A percentile compares a stretch with the other conserved stretches of the same genome.
These are phyloP conservation scores for Ogataea naganishii DNA, from an alignment of 805 yeast genomes.

Conservation along the genomic window DNA sequence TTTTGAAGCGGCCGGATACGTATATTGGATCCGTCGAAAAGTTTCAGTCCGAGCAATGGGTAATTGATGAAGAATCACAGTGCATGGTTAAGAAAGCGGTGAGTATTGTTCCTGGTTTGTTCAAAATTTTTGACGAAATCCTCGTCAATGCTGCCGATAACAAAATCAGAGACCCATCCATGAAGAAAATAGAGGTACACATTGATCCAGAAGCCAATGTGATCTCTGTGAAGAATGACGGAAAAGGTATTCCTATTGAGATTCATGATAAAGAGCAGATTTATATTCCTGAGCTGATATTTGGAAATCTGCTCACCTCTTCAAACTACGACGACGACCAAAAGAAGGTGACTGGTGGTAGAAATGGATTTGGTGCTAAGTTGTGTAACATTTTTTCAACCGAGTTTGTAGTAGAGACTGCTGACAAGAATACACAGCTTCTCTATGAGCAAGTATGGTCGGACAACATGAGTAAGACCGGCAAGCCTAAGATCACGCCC, in stretches of 20 bases:
- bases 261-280: constrained; percentile 87
- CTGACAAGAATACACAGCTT: constrained; percentile 57
- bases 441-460: constrained; percentile 80
- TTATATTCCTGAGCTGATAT: constrained; percentile 92
- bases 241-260: constrained; percentile 91
- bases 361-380: constrained; percentile 98
- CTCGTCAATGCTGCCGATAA: constrained; percentile 98
- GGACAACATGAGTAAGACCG: constrained; percentile 71
- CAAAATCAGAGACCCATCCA: constrained; percentile 86
- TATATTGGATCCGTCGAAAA: constrained; percentile 92
- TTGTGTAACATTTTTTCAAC: constrained; percentile 93
- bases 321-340: constrained; percentile 94
- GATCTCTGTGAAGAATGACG: constrained; percentile 84
- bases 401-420: constrained; percentile 80
- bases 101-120: constrained; percentile 87
- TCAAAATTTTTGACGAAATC: constrained; percentile 94
- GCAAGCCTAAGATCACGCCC: constrained; percentile 63
- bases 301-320: constrained; percentile 90
- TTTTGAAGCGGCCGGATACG: constrained; percentile 94
- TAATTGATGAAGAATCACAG: constrained; percentile 56
- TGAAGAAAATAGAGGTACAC: constrained; percentile 80
- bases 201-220: constrained; percentile 68
- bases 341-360: constrained; percentile 95
- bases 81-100: constrained; percentile 55
- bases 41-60: constrained; percentile 77